These are phyloP conservation scores for Sphaceloma murrayae DNA, from an alignment of 2,329 filamentous ascomycete species.

Conservation along the genomic window DNA sequence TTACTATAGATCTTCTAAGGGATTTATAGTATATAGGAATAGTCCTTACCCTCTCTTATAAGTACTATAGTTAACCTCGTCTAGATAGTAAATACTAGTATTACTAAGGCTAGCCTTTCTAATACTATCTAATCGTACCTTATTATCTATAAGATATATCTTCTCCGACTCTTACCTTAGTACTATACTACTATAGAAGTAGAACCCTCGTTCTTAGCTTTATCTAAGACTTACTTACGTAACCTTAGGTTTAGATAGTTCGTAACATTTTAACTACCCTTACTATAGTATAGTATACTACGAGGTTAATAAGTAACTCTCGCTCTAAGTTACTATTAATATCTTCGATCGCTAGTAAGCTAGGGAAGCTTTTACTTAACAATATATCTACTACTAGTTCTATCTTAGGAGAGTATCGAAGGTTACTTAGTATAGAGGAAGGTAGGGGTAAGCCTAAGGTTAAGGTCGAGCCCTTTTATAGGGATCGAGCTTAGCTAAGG, in stretches of 20 bases:
- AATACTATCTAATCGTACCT: too few relatives aligned
- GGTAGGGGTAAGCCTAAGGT: background rate
- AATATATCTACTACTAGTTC: slow-evolving; percentile 1
- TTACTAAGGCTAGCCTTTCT: too few relatives aligned
- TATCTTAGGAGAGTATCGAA: background rate
- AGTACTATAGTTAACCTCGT: slow-evolving; percentile 16
- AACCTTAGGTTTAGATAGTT: slow-evolving; percentile 15
- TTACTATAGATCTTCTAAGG: background rate
- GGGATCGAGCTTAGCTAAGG: background rate
- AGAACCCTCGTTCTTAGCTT: slow-evolving; percentile 13
- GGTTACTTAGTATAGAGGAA: background rate
- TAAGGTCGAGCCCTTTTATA: background rate
- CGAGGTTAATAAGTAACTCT: slow-evolving; percentile 11
- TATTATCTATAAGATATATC: too few relatives aligned
- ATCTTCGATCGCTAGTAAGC: slow-evolving; percentile 6
- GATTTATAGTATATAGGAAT: slow-evolving; percentile 10
- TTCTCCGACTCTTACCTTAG: too few relatives aligned
- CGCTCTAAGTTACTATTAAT: slow-evolving; percentile 1
- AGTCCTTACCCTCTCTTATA: slow-evolving; percentile 17
- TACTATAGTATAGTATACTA: slow-evolving; percentile 5
- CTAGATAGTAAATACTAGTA: background rate
- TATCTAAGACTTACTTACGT: slow-evolving; percentile 11
- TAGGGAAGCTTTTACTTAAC: background rate
- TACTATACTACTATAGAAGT: background rate
- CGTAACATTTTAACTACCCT: slow-evolving; percentile 14